These are phyloP conservation scores for Alternaria arborescens DNA, from an alignment of 2,329 filamentous ascomycete species.

Conservation along the genomic window DNA sequence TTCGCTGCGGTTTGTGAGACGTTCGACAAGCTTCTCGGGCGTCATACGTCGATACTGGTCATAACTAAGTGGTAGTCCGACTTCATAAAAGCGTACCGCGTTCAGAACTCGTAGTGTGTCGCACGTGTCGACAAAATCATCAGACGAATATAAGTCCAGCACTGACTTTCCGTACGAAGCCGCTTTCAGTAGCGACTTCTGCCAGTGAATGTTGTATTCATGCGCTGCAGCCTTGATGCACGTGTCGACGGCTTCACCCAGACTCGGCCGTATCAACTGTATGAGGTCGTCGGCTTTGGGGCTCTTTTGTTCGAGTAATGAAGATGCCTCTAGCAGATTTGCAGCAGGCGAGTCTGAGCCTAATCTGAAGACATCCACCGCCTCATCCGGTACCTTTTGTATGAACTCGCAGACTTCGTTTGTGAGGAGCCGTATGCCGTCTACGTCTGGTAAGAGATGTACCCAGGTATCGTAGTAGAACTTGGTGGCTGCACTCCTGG, in stretches of 20 bases:
- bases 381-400: slow-evolving; percentile 89
- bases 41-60: slow-evolving; percentile 93
- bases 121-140: slow-evolving; percentile 98
- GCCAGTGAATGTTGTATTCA: slow-evolving; percentile 89
- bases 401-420: slow-evolving; percentile 97
- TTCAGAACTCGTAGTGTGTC: slow-evolving; percentile 93
- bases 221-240: slow-evolving; percentile 94
- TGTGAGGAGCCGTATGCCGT: slow-evolving; percentile 89
- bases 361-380: slow-evolving; percentile 86
- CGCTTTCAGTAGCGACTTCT: slow-evolving; percentile 94
- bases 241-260: slow-evolving; percentile 91
- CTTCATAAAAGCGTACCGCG: slow-evolving; percentile 87
- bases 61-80: slow-evolving; percentile 89
- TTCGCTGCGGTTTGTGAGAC: slow-evolving; percentile 87
- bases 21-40: slow-evolving; percentile 84
- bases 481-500: slow-evolving; percentile 75
- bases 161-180: slow-evolving; percentile 98
- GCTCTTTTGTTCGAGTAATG: slow-evolving; percentile 89
- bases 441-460: slow-evolving; percentile 85
- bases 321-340: slow-evolving; percentile 90
- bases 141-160: slow-evolving; percentile 94
- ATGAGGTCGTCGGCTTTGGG: slow-evolving; percentile 98
- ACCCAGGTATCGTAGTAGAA: slow-evolving; percentile 93
- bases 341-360: slow-evolving; percentile 89
- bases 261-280: slow-evolving; percentile 84